Evolutionary conservation across 805 yeast species (phyloP), one percentile per base, ranked within the genome.

Genomic region (Danielia reshetovae): DNA sequence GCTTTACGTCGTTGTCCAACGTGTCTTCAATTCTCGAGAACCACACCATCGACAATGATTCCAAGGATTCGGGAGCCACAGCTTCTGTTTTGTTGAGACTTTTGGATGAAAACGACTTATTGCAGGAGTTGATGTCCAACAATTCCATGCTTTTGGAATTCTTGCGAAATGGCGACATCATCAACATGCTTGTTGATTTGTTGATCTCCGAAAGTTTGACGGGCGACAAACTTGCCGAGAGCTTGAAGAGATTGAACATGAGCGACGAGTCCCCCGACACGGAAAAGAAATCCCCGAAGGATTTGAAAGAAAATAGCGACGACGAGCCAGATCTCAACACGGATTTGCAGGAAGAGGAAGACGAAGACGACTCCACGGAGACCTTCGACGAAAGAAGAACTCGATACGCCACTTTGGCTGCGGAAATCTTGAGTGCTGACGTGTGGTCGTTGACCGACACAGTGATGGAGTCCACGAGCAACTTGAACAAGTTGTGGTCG

Each of bases 391-490:
- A 65, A 38, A 51, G 50, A 11, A 50, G 58, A 11, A 54, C 57
- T 5, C 54, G 71, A 9, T 56, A 55, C 38, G 70, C 71, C 19
- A 55, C 70, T 6, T 49, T 66, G 25, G 88, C 96, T 5, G 86
- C 96, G 2, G 97, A 93, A 55, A 81, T 93, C 27, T 67, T 93
- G 30, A 77, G 90, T 26, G 86, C 93, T 4, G 97, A 90, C 53
- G 89, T 88, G 7, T 90, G 97, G 96, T 83, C 94, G 2, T 68
- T 93, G 24, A 84, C 96, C 2, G 95, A 89, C 47, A 80, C 95
- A 1, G 81, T 93, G 36, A 80, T 90, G 81, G 89, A 85, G 46
- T 76, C 79, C 40, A 66, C 75, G 4, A 72, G 68, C 14, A 68
- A 85, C 24, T 61, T 93, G 50, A 75, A 75, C 35, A 76, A 73